Base-by-base conservation (phyloP, 192 early-diverging fungal genomes). In the Irineochytrium annulatum region DNA sequence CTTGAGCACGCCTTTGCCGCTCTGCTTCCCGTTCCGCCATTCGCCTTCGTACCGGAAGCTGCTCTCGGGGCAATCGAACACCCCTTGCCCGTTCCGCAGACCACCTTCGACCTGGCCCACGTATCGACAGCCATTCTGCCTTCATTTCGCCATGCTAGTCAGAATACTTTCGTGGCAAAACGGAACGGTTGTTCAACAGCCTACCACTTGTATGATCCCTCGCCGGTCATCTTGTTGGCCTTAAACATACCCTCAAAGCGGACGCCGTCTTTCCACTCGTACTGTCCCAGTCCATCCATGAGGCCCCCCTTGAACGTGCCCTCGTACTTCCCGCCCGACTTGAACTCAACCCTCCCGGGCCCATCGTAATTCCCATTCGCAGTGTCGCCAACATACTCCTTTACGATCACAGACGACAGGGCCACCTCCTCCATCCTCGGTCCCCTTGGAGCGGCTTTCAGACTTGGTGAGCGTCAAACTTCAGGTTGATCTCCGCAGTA, bases 221-320 rank as follows among this genome's bases (percentile, higher is more conserved):
- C 28, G 2, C 78, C 80, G 2, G 34, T 52, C 5, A 81, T 77
- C 33, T 61, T 78, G 59, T 82, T 80, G 4, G 43, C 48, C 13
- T 60, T 37, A 32, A 82, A 80, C 3, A 75, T 63, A 13, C 80
- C 80, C 55, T 56, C 14, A 62, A 74, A 82, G 1, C 20, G 52
- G 5, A 70, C 60, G 2, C 77, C 73, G 48, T 78, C 72, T 3
- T 22, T 3, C 80, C 80, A 82, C 3, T 27, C 58, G 53, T 74
- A 82, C 27, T 20, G 28, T 20, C 78, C 80, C 22, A 46, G 27
- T 2, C 80, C 80, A 1, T 80, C 59, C 75, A 81, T 71, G 37
- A 64, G 66, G 0, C 75, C 75, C 24, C 63, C 48, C 24, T 45
- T n/a, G 46, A 76, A 77, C 3, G 41, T 22, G 16, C 79, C 79